Percentiles rank a stretch among this genome's conserved stretches.
These are phyloP conservation scores for Blepharisma japonicum DNA, from an alignment of 73 alveolate species.

Conservation along the genomic window DNA sequence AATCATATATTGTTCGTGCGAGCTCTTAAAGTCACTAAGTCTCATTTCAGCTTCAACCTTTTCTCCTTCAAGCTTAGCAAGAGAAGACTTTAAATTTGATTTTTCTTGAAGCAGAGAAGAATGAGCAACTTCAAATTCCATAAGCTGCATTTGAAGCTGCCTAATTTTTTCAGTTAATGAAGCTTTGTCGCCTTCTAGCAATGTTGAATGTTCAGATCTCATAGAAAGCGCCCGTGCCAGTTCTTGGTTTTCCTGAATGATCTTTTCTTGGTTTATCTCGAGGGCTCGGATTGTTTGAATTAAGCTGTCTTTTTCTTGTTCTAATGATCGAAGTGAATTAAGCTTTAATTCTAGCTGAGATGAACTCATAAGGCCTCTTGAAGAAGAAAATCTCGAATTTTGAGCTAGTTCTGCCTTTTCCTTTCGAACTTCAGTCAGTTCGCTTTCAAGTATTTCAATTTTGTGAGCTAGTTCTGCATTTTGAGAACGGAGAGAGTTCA, in stretches of 20 bases:
- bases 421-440: too few species aligned
- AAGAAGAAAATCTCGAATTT: too few species aligned
- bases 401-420: too few species aligned
- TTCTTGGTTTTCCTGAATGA: neutral
- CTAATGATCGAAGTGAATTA: neutral
- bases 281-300: neutral
- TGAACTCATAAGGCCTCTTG: too few species aligned
- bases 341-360: too few species aligned
- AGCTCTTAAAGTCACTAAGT: neutral
- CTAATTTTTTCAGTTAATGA: neutral
- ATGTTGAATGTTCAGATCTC: neutral
- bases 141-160: neutral
- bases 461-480: too few species aligned
- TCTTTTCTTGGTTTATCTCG: neutral
- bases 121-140: neutral
- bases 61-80: conserved; percentile 20
- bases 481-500: too few species aligned
- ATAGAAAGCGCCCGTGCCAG: neutral
- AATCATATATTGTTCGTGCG: too few species aligned
- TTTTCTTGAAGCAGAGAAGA: neutral
- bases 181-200: neutral
- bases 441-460: too few species aligned
- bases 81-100: neutral
- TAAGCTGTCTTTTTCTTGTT: neutral
- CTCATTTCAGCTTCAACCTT: neutral